Conservation (phyloP, 345 rosid genomes). For the Boechera divaricarpa region DNA sequence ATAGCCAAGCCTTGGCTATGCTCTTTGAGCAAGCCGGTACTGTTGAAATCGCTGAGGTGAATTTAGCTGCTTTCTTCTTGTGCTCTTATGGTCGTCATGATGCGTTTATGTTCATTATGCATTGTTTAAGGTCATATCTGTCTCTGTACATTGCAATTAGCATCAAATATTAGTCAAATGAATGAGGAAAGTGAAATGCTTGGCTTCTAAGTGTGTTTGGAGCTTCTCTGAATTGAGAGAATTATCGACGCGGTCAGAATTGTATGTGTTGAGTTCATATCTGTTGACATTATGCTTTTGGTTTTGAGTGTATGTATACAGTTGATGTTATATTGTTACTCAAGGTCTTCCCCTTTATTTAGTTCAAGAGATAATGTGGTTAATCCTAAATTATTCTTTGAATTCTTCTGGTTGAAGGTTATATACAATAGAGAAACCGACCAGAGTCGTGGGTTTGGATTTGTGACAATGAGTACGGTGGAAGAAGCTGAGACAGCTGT, state of each 20-base stretch:
- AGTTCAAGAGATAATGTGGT: neutral
- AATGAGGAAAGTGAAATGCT: neutral
- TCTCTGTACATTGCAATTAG: conserved; percentile 10
- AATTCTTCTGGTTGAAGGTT: conserved; percentile 56
- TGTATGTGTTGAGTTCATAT: neutral
- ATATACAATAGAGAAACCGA: conserved; percentile 83
- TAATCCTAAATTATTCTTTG: neutral
- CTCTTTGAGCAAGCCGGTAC: conserved; percentile 87
- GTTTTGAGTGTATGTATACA: neutral
- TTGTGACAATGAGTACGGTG: conserved; percentile 86
- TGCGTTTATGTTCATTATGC: conserved; percentile 5
- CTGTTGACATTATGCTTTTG: conserved; percentile 13
- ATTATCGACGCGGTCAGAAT: neutral
- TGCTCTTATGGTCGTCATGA: neutral
- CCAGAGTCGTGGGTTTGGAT: conserved; percentile 92
- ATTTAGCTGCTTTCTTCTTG: neutral
- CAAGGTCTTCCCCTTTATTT: neutral
- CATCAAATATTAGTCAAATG: neutral
- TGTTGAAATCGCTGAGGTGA: conserved; percentile 95
- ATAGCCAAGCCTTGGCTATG: conserved; percentile 80
- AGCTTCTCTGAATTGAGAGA: neutral
- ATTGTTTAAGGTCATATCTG: conserved; percentile 22
- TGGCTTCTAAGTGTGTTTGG: conserved; percentile 9
- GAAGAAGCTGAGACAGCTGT: conserved; percentile 90
- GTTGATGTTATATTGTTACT: neutral